These are phyloP conservation scores for Gypsophila paniculata DNA, from an alignment of 179 eudicot species.

Conservation along the genomic window DNA sequence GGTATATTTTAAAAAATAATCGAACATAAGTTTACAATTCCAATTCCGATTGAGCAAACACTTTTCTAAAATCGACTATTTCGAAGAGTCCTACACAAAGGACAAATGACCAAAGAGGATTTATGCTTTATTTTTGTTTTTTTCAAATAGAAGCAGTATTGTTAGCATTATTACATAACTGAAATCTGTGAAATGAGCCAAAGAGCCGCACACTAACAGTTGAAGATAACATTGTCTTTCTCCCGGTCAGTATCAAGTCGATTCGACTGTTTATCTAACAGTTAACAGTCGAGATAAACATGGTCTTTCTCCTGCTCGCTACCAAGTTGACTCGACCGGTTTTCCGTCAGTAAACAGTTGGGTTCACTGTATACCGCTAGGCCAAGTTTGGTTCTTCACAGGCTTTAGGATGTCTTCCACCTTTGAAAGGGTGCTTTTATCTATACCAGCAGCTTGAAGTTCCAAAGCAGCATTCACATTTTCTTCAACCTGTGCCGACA, in stretches of 20 bases:
- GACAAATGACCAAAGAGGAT: background rate
- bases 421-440: slow-evolving; percentile 49
- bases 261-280: background rate
- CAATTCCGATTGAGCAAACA: too few species aligned
- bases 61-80: too few species aligned
- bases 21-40: too few species aligned
- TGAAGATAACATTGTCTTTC: background rate
- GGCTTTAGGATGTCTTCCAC: slow-evolving; percentile 68
- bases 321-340: background rate
- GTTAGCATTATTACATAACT: background rate
- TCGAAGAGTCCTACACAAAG: too few species aligned
- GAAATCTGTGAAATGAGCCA: background rate
- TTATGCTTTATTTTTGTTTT: background rate
- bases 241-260: background rate
- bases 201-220: background rate
- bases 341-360: background rate
- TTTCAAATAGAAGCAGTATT: background rate
- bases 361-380: slow-evolving; percentile 55
- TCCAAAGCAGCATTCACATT: slow-evolving; percentile 76
- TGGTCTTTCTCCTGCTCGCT: background rate
- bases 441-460: slow-evolving; percentile 47
- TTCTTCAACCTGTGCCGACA: slow-evolving; percentile 58
- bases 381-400: slow-evolving; percentile 89
- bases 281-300: background rate
- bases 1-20: too few species aligned